Evolutionary conservation across 208 protist genomes (phyloP), one percentile per base, ranked within the genome.

Genomic region (Crithidia bombi): DNA sequence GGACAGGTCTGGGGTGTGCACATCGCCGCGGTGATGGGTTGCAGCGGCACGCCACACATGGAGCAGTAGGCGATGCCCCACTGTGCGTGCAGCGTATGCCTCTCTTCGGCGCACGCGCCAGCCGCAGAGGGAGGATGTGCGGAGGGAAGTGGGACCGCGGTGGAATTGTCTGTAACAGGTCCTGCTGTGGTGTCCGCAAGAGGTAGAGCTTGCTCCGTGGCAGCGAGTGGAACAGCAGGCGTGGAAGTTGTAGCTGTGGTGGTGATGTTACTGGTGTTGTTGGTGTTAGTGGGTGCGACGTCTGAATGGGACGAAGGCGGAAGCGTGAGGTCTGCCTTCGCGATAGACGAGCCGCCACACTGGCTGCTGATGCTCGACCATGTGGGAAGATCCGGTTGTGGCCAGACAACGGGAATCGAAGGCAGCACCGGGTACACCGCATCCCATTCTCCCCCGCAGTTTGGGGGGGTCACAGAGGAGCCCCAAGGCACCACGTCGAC

Each of bases 21-120:
- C 39, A 15, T 19, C 15, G 15, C 7, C 44, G 47, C 14, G 17
- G 32, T 5, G 15, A 10, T 14, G 1, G 19, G 39, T 30, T 49
- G 17, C 23, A 72, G 19, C 25, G 49, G 64, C 21, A 50, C 26
- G 9, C 73, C 78, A 19, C 69, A 83, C 35, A 14, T 26, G 3
- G 65, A 33, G 65, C 73, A 77, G 54, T 55, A 73, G 5, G 51
- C 38, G 26, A 77, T 74, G 52, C 73, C 65, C 49, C 69, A 68
- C 0, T 23, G 58, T 26, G 39, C 11, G 46, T 69, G 59, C 25
- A 67, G 15, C 0, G 26, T 59, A 49, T 79, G 69, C 1, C 50
- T 33, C 28, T 54, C 65, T 1, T n/a, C 50, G 7, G 41, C 25
- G 26, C 73, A 79, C 21, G 32, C 26, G 9, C 1, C 61, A 25